Evolutionary conservation across 176 grass and related monocot genomes (phyloP).

Genomic region (Pontederia paniculata): DNA sequence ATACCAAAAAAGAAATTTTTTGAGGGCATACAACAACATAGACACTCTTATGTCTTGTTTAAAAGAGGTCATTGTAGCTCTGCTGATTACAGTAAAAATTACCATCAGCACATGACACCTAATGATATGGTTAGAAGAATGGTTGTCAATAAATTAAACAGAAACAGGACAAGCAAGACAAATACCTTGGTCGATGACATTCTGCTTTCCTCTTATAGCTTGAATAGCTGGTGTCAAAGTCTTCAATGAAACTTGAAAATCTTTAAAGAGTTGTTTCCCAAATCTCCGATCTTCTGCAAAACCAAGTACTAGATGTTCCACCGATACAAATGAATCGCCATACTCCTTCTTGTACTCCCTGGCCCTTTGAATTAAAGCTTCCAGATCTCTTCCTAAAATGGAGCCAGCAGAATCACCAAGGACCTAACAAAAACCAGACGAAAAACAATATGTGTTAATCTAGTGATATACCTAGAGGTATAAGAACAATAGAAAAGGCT

Average conservation of each 20-base stretch:
- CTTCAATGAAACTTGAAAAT: conserved; percentile 73
- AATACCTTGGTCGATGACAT: conserved; percentile 93
- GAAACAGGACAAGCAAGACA: background rate
- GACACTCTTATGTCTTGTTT: no score
- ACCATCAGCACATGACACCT: no score
- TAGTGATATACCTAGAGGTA: background rate
- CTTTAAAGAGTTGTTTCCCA: conserved; percentile 83
- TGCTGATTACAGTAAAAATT: no score
- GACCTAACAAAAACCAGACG: conserved; percentile 38
- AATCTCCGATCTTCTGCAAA: conserved; percentile 82
- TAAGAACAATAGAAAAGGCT: background rate
- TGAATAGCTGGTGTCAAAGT: conserved; percentile 63
- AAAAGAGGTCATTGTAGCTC: no score
- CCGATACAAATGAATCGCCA: conserved; percentile 82
- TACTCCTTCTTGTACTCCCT: conserved; percentile 91
- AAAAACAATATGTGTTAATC: background rate
- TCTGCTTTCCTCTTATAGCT: conserved; percentile 80
- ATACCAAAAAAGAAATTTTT: no score
- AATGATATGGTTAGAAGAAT: no score
- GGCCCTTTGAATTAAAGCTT: conserved; percentile 80
- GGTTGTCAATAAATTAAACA: background rate
- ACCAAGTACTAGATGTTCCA: conserved; percentile 87
- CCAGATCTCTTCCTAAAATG: conserved; percentile 85
- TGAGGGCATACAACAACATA: no score
- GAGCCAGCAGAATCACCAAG: conserved; percentile 82